Conservation (phyloP, 495 filamentous ascomycete species). For the Paragyromitra xinjiangensis region DNA sequence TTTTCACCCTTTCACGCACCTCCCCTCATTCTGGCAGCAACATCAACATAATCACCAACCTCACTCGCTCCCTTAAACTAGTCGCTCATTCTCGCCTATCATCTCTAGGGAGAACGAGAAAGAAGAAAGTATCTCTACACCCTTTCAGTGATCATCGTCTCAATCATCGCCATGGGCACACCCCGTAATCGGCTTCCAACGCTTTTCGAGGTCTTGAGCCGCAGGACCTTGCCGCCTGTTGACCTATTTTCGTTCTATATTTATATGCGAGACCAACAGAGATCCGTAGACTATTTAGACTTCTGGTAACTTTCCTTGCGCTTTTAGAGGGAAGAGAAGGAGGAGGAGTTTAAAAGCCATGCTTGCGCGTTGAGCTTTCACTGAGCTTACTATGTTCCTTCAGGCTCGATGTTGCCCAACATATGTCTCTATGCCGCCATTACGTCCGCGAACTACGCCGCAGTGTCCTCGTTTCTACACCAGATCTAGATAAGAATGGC, state of each 20-base stretch:
- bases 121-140: not conserved
- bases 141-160: not conserved
- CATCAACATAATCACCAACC: not conserved
- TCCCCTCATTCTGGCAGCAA: too few relatives aligned
- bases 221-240: slow-evolving; percentile 88
- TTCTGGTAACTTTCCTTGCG: slow-evolving; percentile 77
- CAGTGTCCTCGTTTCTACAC: slow-evolving; percentile 90
- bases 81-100: not conserved
- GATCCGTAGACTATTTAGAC: slow-evolving; percentile 96
- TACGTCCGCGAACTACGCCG: slow-evolving; percentile 95
- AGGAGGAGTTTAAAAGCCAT: not conserved
- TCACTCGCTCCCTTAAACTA: not conserved
- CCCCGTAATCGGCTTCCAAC: slow-evolving; percentile 85
- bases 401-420: slow-evolving; percentile 99
- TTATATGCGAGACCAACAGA: slow-evolving; percentile 98
- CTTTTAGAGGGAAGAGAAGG: not conserved
- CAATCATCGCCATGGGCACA: slow-evolving; percentile 29
- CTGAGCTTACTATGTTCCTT: slow-evolving; percentile 37
- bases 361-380: not conserved
- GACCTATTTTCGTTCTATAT: slow-evolving; percentile 99
- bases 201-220: slow-evolving; percentile 91
- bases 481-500: slow-evolving; percentile 81
- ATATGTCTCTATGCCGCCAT: slow-evolving; percentile 97
- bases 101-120: not conserved
- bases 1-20: too few relatives aligned